These are phyloP conservation scores for Paramecium bursaria DNA, from an alignment of 73 alveolate species.

Conservation along the genomic window DNA sequence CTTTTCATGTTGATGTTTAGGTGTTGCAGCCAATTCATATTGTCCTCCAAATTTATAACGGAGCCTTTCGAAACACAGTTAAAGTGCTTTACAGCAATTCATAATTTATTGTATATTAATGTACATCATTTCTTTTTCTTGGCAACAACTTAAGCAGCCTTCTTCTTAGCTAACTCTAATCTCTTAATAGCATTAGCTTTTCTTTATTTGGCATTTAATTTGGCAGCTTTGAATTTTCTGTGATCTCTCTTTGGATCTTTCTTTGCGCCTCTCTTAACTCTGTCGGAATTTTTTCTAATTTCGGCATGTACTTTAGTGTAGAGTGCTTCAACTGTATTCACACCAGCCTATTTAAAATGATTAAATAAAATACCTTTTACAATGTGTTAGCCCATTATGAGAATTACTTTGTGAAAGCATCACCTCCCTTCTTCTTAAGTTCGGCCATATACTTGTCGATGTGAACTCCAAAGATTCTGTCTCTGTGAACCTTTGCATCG, in stretches of 20 bases:
- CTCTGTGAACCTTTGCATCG: slow-evolving; percentile 96
- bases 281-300: slow-evolving; percentile 95
- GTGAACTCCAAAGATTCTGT: slow-evolving; percentile 98
- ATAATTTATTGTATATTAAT: no score
- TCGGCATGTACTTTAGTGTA: slow-evolving; percentile 96
- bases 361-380: slow-evolving; percentile 62
- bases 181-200: slow-evolving; percentile 89
- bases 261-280: slow-evolving; percentile 75
- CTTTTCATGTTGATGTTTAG: no score
- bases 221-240: slow-evolving; percentile 81
- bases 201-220: slow-evolving; percentile 90
- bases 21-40: no score
- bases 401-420: slow-evolving; percentile 87
- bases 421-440: slow-evolving; percentile 87
- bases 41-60: no score
- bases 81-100: no score
- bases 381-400: slow-evolving; percentile 90
- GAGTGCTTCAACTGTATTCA: slow-evolving; percentile 89
- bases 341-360: slow-evolving; percentile 63
- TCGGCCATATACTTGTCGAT: slow-evolving; percentile 95
- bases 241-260: slow-evolving; percentile 86
- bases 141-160: no score
- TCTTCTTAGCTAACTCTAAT: slow-evolving; percentile 80
- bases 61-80: no score
- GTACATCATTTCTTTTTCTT: no score